A percentile compares a stretch with the other conserved stretches of the same genome.
Evolutionary conservation across 2,329 filamentous ascomycete genomes (phyloP).

Genomic region (Thermomyces lanuginosus): DNA sequence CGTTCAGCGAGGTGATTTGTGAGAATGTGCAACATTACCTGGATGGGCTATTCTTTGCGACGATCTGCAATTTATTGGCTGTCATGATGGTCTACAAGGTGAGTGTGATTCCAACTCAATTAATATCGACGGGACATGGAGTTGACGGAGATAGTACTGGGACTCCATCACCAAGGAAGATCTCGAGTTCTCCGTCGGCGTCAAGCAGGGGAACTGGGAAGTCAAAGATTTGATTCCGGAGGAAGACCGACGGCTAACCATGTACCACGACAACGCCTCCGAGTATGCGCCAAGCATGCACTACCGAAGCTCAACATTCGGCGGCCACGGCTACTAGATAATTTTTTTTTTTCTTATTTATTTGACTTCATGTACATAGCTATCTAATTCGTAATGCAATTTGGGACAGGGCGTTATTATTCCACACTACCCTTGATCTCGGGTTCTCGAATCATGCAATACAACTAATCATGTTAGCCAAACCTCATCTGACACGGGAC

Average conservation of each 20-base stretch:
- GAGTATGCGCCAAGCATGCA: conserved; percentile 31
- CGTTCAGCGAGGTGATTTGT: conserved; percentile 74
- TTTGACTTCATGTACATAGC: conserved; percentile 1
- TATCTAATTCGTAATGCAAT: neutral
- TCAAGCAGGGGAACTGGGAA: conserved; percentile 94
- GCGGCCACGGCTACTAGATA: conserved; percentile 20
- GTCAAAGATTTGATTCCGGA: conserved; percentile 80
- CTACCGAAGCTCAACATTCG: conserved; percentile 24
- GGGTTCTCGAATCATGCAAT: conserved; percentile 7
- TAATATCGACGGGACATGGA: conserved; percentile 1
- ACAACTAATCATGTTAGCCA: conserved; percentile 5
- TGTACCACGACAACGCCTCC: conserved; percentile 46
- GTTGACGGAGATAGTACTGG: conserved; percentile 58
- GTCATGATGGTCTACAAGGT: conserved; percentile 99
- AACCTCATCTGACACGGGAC: neutral
- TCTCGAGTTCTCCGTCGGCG: conserved; percentile 92
- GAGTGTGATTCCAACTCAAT: conserved; percentile 12
- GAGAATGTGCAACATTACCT: conserved; percentile 74
- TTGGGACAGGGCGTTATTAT: no score
- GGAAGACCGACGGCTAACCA: conserved; percentile 57
- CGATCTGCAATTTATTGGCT: conserved; percentile 76
- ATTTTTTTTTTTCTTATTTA: neutral
- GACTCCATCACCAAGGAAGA: conserved; percentile 98
- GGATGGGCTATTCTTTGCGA: conserved; percentile 87
- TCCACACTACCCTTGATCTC: no score